A percentile compares a stretch with the other conserved stretches of the same genome.
These are phyloP conservation scores for Sanguinoderma infundibulare DNA, from an alignment of 1,284 basidiomycete genomes.

Conservation along the genomic window DNA sequence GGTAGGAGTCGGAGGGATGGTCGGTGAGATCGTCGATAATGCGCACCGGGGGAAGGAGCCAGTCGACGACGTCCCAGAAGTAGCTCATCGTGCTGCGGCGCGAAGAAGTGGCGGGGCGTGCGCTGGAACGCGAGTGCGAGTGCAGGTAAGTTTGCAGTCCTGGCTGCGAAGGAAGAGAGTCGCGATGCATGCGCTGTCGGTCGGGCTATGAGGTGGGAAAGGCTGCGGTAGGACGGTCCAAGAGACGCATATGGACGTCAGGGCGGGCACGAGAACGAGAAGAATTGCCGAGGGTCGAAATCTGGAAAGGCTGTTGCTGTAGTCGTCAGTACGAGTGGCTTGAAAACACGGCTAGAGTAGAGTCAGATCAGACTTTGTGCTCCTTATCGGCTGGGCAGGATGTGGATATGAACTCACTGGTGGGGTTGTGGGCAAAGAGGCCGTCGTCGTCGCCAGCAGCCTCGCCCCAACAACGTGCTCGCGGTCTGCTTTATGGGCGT, in stretches of 20 bases:
- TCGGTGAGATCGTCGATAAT: constrained; percentile 37
- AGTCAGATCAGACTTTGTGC: constrained; percentile 3
- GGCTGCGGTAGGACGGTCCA: not conserved
- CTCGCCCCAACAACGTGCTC: constrained; percentile 15
- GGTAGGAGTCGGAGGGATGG: constrained; percentile 26
- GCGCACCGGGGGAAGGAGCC: constrained; percentile 37
- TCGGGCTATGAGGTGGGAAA: constrained; percentile 17
- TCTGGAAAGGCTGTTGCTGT: not conserved
- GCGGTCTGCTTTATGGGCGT: constrained; percentile 5
- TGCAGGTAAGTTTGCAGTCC: constrained; percentile 5
- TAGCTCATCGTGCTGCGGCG: constrained; percentile 30
- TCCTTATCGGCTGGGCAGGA: constrained; percentile 13
- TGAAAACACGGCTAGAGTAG: not conserved
- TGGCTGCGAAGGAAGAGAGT: constrained; percentile 6
- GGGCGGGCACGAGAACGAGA: constrained; percentile 5
- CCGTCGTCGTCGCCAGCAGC: constrained; percentile 5
- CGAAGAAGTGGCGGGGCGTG: not conserved
- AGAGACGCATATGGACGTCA: constrained; percentile 12
- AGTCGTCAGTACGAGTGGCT: not conserved
- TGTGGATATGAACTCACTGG: not conserved
- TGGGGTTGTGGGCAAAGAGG: constrained; percentile 9
- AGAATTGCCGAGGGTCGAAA: constrained; percentile 10
- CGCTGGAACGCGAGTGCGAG: not conserved
- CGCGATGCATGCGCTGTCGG: constrained; percentile 13
- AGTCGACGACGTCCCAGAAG: constrained; percentile 37